Evolutionary conservation across 306 rosid species (phyloP).

Genomic region (Prunus kanzakura): DNA sequence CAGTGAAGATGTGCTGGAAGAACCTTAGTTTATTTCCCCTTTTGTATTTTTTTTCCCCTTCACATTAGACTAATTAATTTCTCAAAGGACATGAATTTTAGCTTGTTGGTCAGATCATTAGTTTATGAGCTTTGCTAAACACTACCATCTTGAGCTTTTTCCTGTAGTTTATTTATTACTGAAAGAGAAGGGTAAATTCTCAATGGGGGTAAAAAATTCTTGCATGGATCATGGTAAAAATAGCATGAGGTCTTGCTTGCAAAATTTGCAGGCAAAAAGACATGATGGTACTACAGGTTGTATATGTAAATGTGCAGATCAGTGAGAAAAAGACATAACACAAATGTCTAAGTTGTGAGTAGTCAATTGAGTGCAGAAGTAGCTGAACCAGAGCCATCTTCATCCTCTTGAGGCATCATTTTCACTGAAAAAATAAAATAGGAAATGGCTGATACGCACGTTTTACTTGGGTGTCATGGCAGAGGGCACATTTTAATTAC

Average conservation of each 20-base stretch:
- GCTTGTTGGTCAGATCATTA: not conserved
- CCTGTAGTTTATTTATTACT: not conserved
- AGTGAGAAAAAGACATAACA: no score
- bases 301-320: no score
- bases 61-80: not conserved
- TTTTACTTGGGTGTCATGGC: not conserved
- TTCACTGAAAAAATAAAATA: not conserved
- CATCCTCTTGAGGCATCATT: not conserved
- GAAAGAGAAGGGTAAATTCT: not conserved
- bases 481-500: not conserved
- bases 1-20: slow-evolving; percentile 46
- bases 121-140: not conserved
- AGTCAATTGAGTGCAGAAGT: not conserved
- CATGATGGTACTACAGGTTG: no score
- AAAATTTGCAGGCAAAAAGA: no score
- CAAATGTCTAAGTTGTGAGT: not conserved
- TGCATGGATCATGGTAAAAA: no score
- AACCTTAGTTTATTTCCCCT: not conserved
- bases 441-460: not conserved
- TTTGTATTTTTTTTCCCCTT: not conserved
- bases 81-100: not conserved
- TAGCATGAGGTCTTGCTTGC: no score
- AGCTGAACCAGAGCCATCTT: not conserved
- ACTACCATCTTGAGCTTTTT: not conserved
- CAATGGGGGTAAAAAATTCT: no score